phyloP scores from a whole-genome alignment of 148 eudicot species.

The Rhododendron molle region DNA sequence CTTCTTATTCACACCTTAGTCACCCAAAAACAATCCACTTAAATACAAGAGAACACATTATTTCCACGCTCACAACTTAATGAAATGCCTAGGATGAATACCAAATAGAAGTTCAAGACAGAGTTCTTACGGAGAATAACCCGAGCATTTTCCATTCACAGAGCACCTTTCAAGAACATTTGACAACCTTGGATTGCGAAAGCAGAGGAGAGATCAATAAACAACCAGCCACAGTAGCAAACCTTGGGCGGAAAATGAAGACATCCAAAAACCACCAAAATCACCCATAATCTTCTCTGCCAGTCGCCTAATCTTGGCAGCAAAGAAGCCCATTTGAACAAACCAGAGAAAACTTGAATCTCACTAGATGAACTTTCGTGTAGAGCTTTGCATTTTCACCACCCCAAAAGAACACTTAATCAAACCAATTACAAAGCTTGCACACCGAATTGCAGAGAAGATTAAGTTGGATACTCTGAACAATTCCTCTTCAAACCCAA shows the following conservation, averaged over 20 bases:
- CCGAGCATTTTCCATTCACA: background rate
- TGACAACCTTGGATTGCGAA: background rate
- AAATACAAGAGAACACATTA: constrained; percentile 29
- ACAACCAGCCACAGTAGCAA: constrained; percentile 4
- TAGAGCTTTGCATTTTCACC: background rate
- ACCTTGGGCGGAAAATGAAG: background rate
- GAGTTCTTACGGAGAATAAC: constrained; percentile 21
- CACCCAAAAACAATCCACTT: constrained; percentile 26
- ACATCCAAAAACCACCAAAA: background rate
- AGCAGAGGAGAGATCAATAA: constrained; percentile 4
- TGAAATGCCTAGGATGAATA: constrained; percentile 14
- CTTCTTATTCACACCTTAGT: constrained; percentile 25
- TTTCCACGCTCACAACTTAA: constrained; percentile 21
- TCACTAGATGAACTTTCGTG: background rate
- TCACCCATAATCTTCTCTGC: background rate
- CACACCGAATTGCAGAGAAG: background rate
- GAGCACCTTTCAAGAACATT: constrained; percentile 19
- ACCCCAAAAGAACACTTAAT: background rate
- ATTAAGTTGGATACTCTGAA: background rate
- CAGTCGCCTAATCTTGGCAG: constrained; percentile 10
- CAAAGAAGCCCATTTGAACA: background rate
- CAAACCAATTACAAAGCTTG: background rate
- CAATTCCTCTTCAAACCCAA: constrained; percentile 14
- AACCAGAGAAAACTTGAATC: background rate
- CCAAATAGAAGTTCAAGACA: constrained; percentile 8